Evolutionary conservation across 208 protist genomes (phyloP), one percentile per base, ranked within the genome.

Genomic region (Acanthamoeba triangularis): DNA sequence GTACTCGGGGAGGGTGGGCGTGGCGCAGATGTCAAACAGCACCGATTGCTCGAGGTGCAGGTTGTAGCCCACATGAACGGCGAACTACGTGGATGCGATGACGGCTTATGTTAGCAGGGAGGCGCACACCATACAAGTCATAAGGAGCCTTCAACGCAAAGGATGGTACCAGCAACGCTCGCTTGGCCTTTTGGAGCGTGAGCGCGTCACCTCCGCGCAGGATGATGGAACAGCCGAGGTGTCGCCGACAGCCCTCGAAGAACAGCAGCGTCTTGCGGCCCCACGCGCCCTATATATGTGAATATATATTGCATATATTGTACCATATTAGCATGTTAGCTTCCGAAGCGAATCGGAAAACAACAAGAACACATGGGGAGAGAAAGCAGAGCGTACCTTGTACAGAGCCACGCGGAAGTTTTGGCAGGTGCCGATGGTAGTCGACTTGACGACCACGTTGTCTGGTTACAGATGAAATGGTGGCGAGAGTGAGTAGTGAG

Each of bases 261-360:
- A 96, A 97, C 90, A 97, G 95, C 20, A 96, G 91, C n/a, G 96
- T 95, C 41, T 97, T 97, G 25, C 95, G 94, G 16, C 92, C 95
- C 47, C 93, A 84, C 30, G 11, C 2, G n/a, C 95, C 95, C 47
- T 80, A 25, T 33, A 91, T 25, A 84, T 7, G 2, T 0, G 14
- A 33, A 61, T 28, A 78, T n/a, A n/a, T n/a, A n/a, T n/a, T n/a
- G n/a, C n/a, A n/a, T n/a, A n/a, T n/a, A n/a, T n/a, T n/a, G n/a
- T n/a, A n/a, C n/a, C n/a, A n/a, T n/a, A n/a, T n/a, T n/a, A n/a
- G n/a, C n/a, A n/a, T n/a, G n/a, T n/a, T n/a, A n/a, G n/a, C n/a
- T n/a, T n/a, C n/a, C n/a, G n/a, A n/a, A n/a, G n/a, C n/a, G n/a
- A n/a, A n/a, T n/a, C n/a, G n/a, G n/a, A n/a, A n/a, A n/a, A n/a